These are phyloP conservation scores for Xylariaceae sp. DNA, from an alignment of 2,329 filamentous ascomycete genomes.

Conservation along the genomic window DNA sequence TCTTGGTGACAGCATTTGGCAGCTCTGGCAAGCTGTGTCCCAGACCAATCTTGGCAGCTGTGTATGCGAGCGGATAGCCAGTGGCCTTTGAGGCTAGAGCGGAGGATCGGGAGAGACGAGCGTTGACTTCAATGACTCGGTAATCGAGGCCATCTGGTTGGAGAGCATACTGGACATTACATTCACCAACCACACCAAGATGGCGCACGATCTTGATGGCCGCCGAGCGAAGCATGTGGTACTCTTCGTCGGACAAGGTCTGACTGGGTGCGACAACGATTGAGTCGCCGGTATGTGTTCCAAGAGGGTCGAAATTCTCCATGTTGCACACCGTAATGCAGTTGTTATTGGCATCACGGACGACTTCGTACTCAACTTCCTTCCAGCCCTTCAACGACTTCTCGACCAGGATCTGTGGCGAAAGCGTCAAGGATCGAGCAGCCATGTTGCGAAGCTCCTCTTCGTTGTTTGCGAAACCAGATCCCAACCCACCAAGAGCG, in stretches of 20 bases:
- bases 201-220: slow-evolving; percentile 98
- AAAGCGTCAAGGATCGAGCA: slow-evolving; percentile 86
- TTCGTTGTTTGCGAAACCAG: slow-evolving; percentile 89
- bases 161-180: slow-evolving; percentile 96
- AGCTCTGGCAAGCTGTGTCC: slow-evolving; percentile 94
- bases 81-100: slow-evolving; percentile 97
- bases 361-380: slow-evolving; percentile 97
- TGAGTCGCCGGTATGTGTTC: slow-evolving; percentile 97
- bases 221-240: slow-evolving; percentile 97
- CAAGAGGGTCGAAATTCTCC: slow-evolving; percentile 97
- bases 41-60: slow-evolving; percentile 95
- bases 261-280: slow-evolving; percentile 97
- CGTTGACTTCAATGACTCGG: slow-evolving; percentile 98
- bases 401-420: slow-evolving; percentile 95
- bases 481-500: slow-evolving; percentile 91
- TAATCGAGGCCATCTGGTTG: slow-evolving; percentile 97
- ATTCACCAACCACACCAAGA: slow-evolving; percentile 95
- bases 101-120: slow-evolving; percentile 94
- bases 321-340: slow-evolving; percentile 99
- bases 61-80: slow-evolving; percentile 95
- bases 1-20: slow-evolving; percentile 97
- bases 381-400: slow-evolving; percentile 99
- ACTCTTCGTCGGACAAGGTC: slow-evolving; percentile 96
- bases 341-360: slow-evolving; percentile 95
- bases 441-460: slow-evolving; percentile 94